Evolutionary conservation across 108 stramenopile species (phyloP), one percentile per base, ranked within the genome.

Genomic region (Cyclostephanos invisitatus): DNA sequence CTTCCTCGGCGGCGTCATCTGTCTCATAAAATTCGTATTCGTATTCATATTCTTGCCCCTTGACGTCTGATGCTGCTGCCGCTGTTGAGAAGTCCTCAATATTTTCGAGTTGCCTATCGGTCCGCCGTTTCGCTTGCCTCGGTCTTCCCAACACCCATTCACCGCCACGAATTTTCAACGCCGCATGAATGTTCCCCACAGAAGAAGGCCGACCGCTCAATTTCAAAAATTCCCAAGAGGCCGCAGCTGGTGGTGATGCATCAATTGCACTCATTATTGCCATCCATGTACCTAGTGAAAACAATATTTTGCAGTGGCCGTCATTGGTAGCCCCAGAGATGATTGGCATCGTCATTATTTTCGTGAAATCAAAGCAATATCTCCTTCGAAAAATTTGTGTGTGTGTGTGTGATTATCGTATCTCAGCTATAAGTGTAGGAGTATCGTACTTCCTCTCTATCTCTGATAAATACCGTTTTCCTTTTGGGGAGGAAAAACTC

Each of bases 91-190:
- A 11, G 53, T 25, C 22, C 7, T 24, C 53, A 12, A 24, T 4
- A 24, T 27, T 8, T 54, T 54, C 53, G 53, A 8, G 22, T 11
- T 54, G 22, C 25, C 24, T 10, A 12, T 25, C 9, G 10, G 24
- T 8, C 53, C 53, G 7, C 53, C 53, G 20, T 20, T 11, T 25
- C 10, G 22, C 53, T 37, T 42, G 42, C n/a, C 38, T 4, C 7
- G 38, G 21, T 57, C 10, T 32, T 11, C 56, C 56, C 27, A 7
- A 32, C 9, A 27, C 17, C 4, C 27, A 6, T 12, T 38, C 40
- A 21, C 60, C 60, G 37, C 60, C 60, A 42, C 60, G 60, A 37
- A 61, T 61, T n/a, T 36, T 38, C 60, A 61, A 36, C 20, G 6
- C 18, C 37, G 60, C 36, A 15, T 54, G 44, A 14, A 15, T 46